These are phyloP conservation scores for Sanghuangporus sanghuang DNA, from an alignment of 1,284 basidiomycete species.

Conservation along the genomic window DNA sequence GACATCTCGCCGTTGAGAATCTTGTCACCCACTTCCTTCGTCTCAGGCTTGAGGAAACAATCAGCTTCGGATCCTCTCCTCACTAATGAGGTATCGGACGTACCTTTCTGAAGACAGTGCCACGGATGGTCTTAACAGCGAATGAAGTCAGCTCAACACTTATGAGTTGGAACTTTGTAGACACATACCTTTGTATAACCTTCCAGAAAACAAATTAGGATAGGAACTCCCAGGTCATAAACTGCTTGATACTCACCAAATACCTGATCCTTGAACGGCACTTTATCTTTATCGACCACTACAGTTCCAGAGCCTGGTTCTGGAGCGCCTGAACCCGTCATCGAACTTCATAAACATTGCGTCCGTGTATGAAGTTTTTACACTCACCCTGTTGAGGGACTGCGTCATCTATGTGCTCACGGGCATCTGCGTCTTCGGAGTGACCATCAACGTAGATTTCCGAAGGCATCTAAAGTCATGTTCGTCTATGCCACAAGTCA, in stretches of 20 bases:
- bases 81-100: background rate
- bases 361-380: background rate
- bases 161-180: background rate
- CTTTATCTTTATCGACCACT: conserved; percentile 9
- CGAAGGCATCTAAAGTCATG: conserved; percentile 13
- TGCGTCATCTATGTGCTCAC: background rate
- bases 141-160: background rate
- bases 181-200: conserved; percentile 14
- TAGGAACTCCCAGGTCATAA: background rate
- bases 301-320: conserved; percentile 15
- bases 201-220: background rate
- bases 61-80: background rate
- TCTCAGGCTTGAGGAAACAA: conserved; percentile 23
- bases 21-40: conserved; percentile 43
- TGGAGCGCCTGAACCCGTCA: conserved; percentile 6
- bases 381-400: conserved; percentile 13
- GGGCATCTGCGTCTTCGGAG: background rate
- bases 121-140: conserved; percentile 11
- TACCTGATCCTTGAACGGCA: conserved; percentile 17
- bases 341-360: background rate
- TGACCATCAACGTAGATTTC: conserved; percentile 7
- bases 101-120: conserved; percentile 10
- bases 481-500: background rate
- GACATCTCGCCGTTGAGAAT: conserved; percentile 40
- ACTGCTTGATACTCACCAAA: conserved; percentile 7